These are phyloP conservation scores for Erythrobasidium hasegawianum DNA, from an alignment of 1,284 basidiomycete species.

Conservation along the genomic window DNA sequence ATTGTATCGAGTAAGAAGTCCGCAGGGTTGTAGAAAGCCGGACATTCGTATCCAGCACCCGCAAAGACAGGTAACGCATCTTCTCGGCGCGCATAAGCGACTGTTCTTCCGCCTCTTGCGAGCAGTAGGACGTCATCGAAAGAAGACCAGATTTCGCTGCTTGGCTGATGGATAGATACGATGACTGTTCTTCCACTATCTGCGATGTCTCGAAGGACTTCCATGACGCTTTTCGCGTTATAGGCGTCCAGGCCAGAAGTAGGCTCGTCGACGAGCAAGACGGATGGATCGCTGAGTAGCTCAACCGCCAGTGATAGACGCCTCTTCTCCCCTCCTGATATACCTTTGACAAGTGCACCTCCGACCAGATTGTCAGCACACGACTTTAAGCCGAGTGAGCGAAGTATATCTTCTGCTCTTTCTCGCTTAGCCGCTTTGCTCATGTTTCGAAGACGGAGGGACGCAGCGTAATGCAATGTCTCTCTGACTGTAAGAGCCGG, in stretches of 20 bases:
- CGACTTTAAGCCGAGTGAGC: conserved; percentile 55
- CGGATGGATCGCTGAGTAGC: conserved; percentile 53
- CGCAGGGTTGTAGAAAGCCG: conserved; percentile 30
- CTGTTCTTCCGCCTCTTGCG: conserved; percentile 55
- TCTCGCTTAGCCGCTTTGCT: conserved; percentile 51
- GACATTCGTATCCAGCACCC: conserved; percentile 43
- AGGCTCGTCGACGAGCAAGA: conserved; percentile 53
- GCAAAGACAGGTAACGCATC: conserved; percentile 48
- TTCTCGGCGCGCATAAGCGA: conserved; percentile 46
- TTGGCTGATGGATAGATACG: conserved; percentile 57
- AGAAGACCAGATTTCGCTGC: conserved; percentile 53
- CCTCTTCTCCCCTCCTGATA: conserved; percentile 39
- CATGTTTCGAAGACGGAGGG: conserved; percentile 53
- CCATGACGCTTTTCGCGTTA: conserved; percentile 53
- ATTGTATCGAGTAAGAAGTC: conserved; percentile 42
- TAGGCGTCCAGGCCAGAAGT: conserved; percentile 54
- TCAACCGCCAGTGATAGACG: conserved; percentile 56
- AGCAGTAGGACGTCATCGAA: conserved; percentile 56
- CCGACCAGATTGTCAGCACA: conserved; percentile 58
- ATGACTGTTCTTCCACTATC: conserved; percentile 56
- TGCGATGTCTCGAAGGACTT: conserved; percentile 53
- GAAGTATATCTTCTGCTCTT: conserved; percentile 54
- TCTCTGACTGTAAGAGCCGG: conserved; percentile 54
- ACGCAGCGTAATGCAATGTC: conserved; percentile 55
- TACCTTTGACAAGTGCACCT: conserved; percentile 53